These are phyloP conservation scores for Fusarium sp. DNA, from an alignment of 2,329 filamentous ascomycete genomes.

Conservation along the genomic window DNA sequence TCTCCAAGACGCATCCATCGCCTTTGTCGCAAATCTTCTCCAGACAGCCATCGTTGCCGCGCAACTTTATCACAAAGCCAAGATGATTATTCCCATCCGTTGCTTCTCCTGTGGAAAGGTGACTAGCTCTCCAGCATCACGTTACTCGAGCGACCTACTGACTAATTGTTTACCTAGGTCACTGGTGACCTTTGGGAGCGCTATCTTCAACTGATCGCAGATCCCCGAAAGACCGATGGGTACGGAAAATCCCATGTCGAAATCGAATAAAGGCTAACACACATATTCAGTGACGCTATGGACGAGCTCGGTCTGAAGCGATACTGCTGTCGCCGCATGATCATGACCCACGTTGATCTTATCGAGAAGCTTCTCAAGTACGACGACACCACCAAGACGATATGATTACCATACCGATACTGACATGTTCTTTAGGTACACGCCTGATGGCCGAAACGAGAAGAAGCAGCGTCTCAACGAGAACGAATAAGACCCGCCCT, in stretches of 20 bases:
- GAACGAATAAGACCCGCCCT: constrained; percentile 39
- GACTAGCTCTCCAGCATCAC: constrained; percentile 40
- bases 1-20: constrained; percentile 26
- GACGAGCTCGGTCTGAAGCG: constrained; percentile 92
- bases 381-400: constrained; percentile 38
- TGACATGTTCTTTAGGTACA: constrained; percentile 59
- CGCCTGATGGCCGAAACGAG: constrained; percentile 70
- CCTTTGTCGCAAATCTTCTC: constrained; percentile 38
- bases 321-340: constrained; percentile 99
- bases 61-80: constrained; percentile 49
- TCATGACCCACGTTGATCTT: constrained; percentile 99
- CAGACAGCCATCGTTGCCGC: constrained; percentile 12
- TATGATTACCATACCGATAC: neutral
- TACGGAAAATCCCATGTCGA: constrained; percentile 53
- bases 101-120: constrained; percentile 99
- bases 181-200: constrained; percentile 97
- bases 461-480: constrained; percentile 63
- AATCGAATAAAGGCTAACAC: constrained; percentile 39
- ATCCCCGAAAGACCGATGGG: constrained; percentile 76
- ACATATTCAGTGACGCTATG: constrained; percentile 82
- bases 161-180: constrained; percentile 69
- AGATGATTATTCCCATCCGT: constrained; percentile 98
- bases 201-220: constrained; percentile 89
- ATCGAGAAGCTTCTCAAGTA: constrained; percentile 98
- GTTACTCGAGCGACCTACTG: constrained; percentile 18